Evolutionary conservation across 2,329 filamentous ascomycete genomes (phyloP), one percentile per base, ranked within the genome.

Genomic region (Arthrobotrys sphaeroides): DNA sequence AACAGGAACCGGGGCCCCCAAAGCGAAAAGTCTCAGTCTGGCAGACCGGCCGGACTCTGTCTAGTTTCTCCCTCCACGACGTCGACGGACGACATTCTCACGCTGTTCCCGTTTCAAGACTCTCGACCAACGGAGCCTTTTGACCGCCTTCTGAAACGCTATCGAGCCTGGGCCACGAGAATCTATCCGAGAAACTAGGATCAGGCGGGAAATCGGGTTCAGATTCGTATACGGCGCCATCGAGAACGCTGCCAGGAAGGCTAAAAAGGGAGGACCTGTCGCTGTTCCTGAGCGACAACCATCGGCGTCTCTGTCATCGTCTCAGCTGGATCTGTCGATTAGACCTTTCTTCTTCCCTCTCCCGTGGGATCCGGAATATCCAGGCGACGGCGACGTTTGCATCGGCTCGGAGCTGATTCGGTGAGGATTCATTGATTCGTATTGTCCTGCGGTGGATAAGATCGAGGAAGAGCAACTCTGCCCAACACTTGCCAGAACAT

Each of bases 131-230:
- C 51, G 53, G 51, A 60, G 36, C 26, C 62, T 67, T 45, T 67
- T 57, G 47, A 53, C 62, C 45, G 49, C 26, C 47, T 33, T 42
- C 62, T 67, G 62, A 67, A 67, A 67, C 62, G 62, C 62, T 47
- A 59, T 60, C 64, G 64, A 68, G 53, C 62, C 62, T 67, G 53
- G 64, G 53, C 40, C 51, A 57, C 47, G 49, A 68, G 64, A 68
- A 68, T 60, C 53, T 40, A 68, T 68, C 57, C 55, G 47, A 62
- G 26, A 70, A 55, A 51, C 66, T 70, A 64, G 66, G 66, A 64
- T 70, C 38, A 68, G 55, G 42, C 55, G 53, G 66, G 66, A 69
- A 61, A 61, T 60, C 62, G 62, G 62, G 33, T 47, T 45, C 47
- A 45, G 62, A 64, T 47, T 64, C 59, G 59, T 64, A 64, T 49